Conservation (phyloP, 73 alveolate species). For the Uronychia binucleata region DNA sequence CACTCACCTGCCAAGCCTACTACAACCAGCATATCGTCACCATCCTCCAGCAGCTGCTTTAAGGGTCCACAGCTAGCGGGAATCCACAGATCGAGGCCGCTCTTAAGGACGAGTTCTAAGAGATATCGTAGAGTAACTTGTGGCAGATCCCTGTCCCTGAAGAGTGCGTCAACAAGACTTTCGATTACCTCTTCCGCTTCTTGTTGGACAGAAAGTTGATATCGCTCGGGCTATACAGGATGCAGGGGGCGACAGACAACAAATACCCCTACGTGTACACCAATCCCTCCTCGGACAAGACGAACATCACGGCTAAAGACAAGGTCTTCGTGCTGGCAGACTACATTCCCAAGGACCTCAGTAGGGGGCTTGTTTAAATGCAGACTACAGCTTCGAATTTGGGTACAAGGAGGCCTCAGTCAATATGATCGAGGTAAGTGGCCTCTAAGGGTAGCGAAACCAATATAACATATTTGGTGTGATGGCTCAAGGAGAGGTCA, state of each 20-base stretch:
- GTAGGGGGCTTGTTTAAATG: not conserved
- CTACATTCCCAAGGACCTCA: slow-evolving; percentile 63
- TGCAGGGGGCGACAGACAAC: slow-evolving; percentile 96
- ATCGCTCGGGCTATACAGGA: slow-evolving; percentile 93
- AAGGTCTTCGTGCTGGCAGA: slow-evolving; percentile 82
- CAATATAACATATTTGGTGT: not conserved
- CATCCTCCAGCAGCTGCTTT: slow-evolving; percentile 83
- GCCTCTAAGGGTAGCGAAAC: not conserved
- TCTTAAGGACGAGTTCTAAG: slow-evolving; percentile 32
- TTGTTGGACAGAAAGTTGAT: slow-evolving; percentile 86
- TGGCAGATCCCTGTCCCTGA: slow-evolving; percentile 97
- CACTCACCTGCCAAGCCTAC: slow-evolving; percentile 93
- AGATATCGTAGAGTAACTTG: slow-evolving; percentile 84
- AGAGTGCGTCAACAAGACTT: slow-evolving; percentile 91
- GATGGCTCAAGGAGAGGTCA: not conserved
- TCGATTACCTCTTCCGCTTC: slow-evolving; percentile 85
- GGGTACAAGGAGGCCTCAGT: not conserved
- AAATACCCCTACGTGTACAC: slow-evolving; percentile 93
- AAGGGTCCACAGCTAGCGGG: slow-evolving; percentile 59
- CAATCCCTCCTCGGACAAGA: slow-evolving; percentile 80
- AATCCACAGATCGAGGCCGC: not conserved
- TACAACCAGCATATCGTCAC: slow-evolving; percentile 96
- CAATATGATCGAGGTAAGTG: not conserved
- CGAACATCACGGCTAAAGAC: slow-evolving; percentile 80
- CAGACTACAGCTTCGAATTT: not conserved